Base-by-base conservation (phyloP, 1,139 yeast species). In the Geotrichum klebahnii region DNA sequence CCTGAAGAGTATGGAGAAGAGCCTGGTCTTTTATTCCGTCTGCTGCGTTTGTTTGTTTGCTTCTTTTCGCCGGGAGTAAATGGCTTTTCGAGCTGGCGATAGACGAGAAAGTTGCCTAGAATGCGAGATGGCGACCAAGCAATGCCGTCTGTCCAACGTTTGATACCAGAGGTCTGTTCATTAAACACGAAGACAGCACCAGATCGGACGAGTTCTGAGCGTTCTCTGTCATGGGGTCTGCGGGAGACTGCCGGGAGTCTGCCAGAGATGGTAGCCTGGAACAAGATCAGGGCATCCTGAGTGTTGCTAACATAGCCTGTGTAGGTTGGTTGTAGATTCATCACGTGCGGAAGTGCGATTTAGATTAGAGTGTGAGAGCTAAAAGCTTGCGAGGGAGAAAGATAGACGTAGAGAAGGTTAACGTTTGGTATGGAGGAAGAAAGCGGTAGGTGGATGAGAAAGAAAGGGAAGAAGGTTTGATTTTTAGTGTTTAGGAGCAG, bases 121-220 rank as follows among this genome's bases (percentile, higher is more conserved):
- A 89, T 87, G 47, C 97, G 72, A 1, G 94, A 83, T 0, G 97
- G 96, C 1, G 90, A 81, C 97, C 97, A 89, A 9, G 90, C 76
- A 19, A 86, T 79, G 14, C 97, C 96, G 63, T 89, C 97, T 0
- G 97, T 89, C 97, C 97, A 89, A 50, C 97, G 73, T 65, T 85
- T 85, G 55, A 89, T 88, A 1, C 94, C 92, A 0, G 92, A 81
- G 19, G 77, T 74, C 57, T 84, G 88, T 65, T 89, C 96, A 47
- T 85, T 79, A 62, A 88, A 89, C 2, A 89, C 88, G 67, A 88
- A 89, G 0, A 88, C 82, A 59, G 82, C 80, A 0, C 97, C 97
- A 10, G 89, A 81, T 52, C 74, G 72, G 39, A 89, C 87, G 45
- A 87, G 70, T 8, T 71, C 69, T 0, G 75, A 66, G 19, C 96